A percentile compares a stretch with the other conserved stretches of the same genome.
Conservation (phyloP, 192 early-diverging fungal species). For the Backusella mclennaniae region DNA sequence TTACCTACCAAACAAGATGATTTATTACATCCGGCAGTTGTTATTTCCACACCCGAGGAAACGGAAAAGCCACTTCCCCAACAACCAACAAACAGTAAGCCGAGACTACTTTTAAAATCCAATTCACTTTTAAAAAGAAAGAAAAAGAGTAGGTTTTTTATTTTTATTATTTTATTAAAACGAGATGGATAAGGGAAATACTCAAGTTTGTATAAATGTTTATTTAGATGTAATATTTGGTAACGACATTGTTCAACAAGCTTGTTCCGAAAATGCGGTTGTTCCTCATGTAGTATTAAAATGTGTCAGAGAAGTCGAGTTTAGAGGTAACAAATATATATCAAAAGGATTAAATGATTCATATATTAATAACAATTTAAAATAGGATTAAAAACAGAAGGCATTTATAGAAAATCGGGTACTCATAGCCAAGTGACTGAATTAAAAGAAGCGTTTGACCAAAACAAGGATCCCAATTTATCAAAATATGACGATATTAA, state of each 20-base stretch:
- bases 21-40: slow-evolving; percentile 10
- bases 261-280: slow-evolving; percentile 47
- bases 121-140: background rate
- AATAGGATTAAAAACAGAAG: slow-evolving; percentile 58
- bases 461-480: slow-evolving; percentile 47
- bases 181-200: background rate
- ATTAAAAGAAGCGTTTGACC: slow-evolving; percentile 60
- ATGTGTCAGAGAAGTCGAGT: slow-evolving; percentile 71
- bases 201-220: too few species aligned
- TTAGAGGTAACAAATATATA: slow-evolving; percentile 27
- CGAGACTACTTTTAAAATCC: background rate
- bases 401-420: slow-evolving; percentile 79
- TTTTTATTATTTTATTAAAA: background rate
- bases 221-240: slow-evolving; percentile 56
- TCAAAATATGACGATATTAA: slow-evolving; percentile 61
- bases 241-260: slow-evolving; percentile 53
- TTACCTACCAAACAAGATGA: background rate
- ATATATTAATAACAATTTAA: background rate
- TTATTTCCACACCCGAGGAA: background rate
- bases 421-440: slow-evolving; percentile 61
- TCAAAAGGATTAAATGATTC: background rate
- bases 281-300: slow-evolving; percentile 69
- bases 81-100: background rate
- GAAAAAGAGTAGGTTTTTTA: background rate
- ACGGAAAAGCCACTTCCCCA: background rate